A percentile compares a stretch with the other conserved stretches of the same genome.
These are phyloP conservation scores for Sungouiella blattae DNA, from an alignment of 805 yeast species.

Conservation along the genomic window DNA sequence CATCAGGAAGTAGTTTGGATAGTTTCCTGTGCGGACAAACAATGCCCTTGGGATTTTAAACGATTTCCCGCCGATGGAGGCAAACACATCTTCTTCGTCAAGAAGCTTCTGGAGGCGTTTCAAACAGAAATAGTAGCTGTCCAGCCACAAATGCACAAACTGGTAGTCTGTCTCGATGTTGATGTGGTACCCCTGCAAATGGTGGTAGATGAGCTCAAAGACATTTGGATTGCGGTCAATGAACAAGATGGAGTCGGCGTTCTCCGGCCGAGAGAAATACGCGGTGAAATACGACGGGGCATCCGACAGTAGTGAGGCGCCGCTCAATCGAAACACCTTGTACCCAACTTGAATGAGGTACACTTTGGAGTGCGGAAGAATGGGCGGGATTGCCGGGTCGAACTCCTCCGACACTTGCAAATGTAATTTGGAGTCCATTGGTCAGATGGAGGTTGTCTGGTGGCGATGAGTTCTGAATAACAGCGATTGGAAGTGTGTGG, in stretches of 20 bases:
- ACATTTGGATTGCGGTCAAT: slow-evolving; percentile 74
- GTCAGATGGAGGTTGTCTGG: no score
- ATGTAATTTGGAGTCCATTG: not conserved
- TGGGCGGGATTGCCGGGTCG: slow-evolving; percentile 44
- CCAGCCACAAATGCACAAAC: slow-evolving; percentile 60
- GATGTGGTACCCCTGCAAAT: slow-evolving; percentile 78
- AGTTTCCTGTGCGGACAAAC: slow-evolving; percentile 59
- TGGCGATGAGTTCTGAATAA: no score
- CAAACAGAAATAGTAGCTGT: slow-evolving; percentile 68
- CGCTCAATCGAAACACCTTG: slow-evolving; percentile 60
- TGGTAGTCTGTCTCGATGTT: slow-evolving; percentile 57
- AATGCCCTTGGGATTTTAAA: slow-evolving; percentile 59
- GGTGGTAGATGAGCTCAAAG: slow-evolving; percentile 63
- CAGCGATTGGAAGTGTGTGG: no score
- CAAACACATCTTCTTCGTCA: slow-evolving; percentile 51
- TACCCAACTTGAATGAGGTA: slow-evolving; percentile 71
- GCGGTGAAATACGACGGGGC: slow-evolving; percentile 85
- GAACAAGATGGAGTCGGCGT: slow-evolving; percentile 44
- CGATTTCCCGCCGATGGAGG: slow-evolving; percentile 54
- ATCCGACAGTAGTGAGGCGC: slow-evolving; percentile 82
- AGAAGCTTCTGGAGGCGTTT: slow-evolving; percentile 51
- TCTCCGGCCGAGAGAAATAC: slow-evolving; percentile 48
- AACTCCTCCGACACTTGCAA: slow-evolving; percentile 17
- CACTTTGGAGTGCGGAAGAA: slow-evolving; percentile 67
- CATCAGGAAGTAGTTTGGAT: slow-evolving; percentile 73